These are phyloP conservation scores for Aspergillus viridinutans DNA, from an alignment of 2,329 filamentous ascomycete species.

Conservation along the genomic window DNA sequence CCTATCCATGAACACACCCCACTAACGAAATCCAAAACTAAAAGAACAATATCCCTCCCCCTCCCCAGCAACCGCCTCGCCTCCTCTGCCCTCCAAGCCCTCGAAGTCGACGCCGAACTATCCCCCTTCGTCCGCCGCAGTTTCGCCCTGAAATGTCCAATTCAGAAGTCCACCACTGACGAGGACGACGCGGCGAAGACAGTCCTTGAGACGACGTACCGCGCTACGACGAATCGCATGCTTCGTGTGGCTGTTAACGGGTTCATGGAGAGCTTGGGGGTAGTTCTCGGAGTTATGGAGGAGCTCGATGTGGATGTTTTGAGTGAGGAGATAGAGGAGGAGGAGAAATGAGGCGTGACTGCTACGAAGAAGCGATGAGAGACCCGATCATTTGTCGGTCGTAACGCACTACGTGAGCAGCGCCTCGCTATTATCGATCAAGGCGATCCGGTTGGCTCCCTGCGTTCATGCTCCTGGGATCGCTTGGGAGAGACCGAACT, in stretches of 20 bases:
- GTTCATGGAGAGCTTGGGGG: conserved; percentile 83
- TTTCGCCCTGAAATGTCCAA: conserved; percentile 53
- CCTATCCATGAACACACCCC: conserved; percentile 2
- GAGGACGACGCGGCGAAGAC: conserved; percentile 37
- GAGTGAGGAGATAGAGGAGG: conserved; percentile 31
- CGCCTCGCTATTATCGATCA: not conserved
- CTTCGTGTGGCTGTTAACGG: conserved; percentile 92
- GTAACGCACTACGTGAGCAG: not conserved
- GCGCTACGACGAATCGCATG: conserved; percentile 92
- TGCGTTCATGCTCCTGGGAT: not conserved
- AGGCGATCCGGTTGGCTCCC: not conserved
- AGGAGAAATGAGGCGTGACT: conserved; percentile 17
- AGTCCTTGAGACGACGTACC: conserved; percentile 70
- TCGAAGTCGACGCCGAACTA: conserved; percentile 83
- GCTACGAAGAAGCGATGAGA: not conserved
- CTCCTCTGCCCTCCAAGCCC: conserved; percentile 65
- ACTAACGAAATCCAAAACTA: conserved; percentile 5
- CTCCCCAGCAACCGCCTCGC: conserved; percentile 79
- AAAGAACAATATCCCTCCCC: conserved; percentile 69
- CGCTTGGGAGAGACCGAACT: not conserved
- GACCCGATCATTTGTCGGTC: not conserved
- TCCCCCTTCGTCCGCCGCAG: conserved; percentile 74
- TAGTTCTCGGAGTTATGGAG: conserved; percentile 85
- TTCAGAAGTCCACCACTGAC: conserved; percentile 17
- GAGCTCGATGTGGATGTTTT: conserved; percentile 83